phyloP scores from a whole-genome alignment of 2,329 filamentous ascomycete species.

The Fusarium penzigii region DNA sequence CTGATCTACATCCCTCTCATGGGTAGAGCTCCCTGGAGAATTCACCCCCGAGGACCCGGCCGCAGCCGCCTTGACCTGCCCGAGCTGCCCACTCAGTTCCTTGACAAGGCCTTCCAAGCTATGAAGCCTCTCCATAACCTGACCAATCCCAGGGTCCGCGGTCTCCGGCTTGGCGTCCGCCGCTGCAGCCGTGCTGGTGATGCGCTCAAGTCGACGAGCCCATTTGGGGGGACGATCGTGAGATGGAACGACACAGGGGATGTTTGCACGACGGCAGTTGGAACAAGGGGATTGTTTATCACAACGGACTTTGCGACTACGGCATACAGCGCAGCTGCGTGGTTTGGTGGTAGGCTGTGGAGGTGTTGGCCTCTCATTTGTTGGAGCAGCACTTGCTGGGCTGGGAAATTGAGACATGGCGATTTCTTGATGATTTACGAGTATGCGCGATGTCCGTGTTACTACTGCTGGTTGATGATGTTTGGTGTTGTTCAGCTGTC shows the following conservation, averaged over 20 bases:
- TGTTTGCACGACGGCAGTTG: constrained; percentile 55
- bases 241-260: constrained; percentile 53
- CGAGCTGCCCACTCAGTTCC: constrained; percentile 48
- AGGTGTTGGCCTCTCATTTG: constrained; percentile 20
- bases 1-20: constrained; percentile 17
- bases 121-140: constrained; percentile 51
- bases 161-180: neutral
- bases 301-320: constrained; percentile 58
- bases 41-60: constrained; percentile 31
- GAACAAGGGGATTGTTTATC: constrained; percentile 58
- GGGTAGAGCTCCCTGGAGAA: constrained; percentile 24
- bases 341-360: constrained; percentile 30
- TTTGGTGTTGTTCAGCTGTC: too few relatives aligned
- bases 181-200: constrained; percentile 36
- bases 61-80: constrained; percentile 38
- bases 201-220: constrained; percentile 51
- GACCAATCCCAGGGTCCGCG: constrained; percentile 30
- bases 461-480: too few relatives aligned
- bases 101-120: constrained; percentile 54
- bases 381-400: constrained; percentile 24
- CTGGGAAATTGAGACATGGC: constrained; percentile 9
- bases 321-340: constrained; percentile 53
- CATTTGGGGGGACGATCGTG: constrained; percentile 53
- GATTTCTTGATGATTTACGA: neutral
- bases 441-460: too few relatives aligned